Conservation (phyloP, 2,329 filamentous ascomycete species). For the Bimuria novae-zelandiae region DNA sequence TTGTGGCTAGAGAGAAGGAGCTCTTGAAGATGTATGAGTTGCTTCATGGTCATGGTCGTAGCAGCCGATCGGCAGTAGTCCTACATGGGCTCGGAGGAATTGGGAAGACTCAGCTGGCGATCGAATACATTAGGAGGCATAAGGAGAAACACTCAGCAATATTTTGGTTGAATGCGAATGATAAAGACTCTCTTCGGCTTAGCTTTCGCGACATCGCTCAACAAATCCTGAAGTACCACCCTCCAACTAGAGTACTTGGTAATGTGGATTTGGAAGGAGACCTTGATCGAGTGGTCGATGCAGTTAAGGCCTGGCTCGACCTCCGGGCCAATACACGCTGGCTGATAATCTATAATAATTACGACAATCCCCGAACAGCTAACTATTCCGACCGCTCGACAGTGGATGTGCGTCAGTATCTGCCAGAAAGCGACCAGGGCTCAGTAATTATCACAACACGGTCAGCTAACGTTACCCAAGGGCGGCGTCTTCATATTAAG, state of each 20-base stretch:
- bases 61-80: constrained; percentile 15
- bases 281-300: constrained; percentile 31
- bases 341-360: constrained; percentile 51
- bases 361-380: constrained; percentile 45
- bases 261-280: constrained; percentile 26
- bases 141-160: too few relatives aligned
- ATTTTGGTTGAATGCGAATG: constrained; percentile 53
- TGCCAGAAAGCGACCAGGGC: too few relatives aligned
- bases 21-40: constrained; percentile 9
- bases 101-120: too few relatives aligned
- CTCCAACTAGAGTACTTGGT: constrained; percentile 24
- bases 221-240: constrained; percentile 34
- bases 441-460: too few relatives aligned
- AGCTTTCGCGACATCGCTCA: constrained; percentile 39
- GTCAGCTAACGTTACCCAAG: constrained; percentile 15
- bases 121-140: too few relatives aligned
- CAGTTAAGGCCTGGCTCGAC: constrained; percentile 48
- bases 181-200: constrained; percentile 43
- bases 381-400: constrained; percentile 12
- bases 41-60: constrained; percentile 3
- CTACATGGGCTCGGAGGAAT: constrained; percentile 51
- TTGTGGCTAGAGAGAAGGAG: constrained; percentile 10
- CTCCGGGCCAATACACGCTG: constrained; percentile 43
- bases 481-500: constrained; percentile 15
- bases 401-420: too few relatives aligned